A percentile compares a stretch with the other conserved stretches of the same genome.
phyloP scores from a whole-genome alignment of 78 protist genomes.

The Emiliania huxleyi region DNA sequence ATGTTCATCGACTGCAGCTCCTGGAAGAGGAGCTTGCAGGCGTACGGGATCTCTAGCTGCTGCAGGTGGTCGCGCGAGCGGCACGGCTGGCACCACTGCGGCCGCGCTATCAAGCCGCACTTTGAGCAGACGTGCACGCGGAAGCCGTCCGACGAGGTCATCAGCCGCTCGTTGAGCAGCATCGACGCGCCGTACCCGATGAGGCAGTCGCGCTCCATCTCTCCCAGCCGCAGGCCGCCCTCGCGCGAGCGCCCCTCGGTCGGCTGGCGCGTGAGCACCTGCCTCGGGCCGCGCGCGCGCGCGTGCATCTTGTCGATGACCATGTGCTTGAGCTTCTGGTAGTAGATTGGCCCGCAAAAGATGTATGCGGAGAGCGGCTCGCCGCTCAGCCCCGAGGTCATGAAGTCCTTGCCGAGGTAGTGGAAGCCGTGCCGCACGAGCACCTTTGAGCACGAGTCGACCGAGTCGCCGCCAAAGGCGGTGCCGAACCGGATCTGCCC shows the following conservation, averaged over 20 bases:
- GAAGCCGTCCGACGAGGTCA: conserved; percentile 27
- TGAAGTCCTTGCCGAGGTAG: conserved; percentile 95
- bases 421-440: conserved; percentile 89
- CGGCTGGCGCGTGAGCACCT: conserved; percentile 98
- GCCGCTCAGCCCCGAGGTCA: conserved; percentile 91
- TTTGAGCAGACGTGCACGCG: background rate
- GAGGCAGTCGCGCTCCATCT: conserved; percentile 87
- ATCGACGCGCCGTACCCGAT: conserved; percentile 90
- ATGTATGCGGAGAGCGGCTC: conserved; percentile 77
- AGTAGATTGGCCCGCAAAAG: conserved; percentile 99
- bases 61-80: conserved; percentile 44
- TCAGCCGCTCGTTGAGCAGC: conserved; percentile 72
- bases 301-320: conserved; percentile 99
- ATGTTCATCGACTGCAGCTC: conserved; percentile 77
- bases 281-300: conserved; percentile 93
- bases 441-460: conserved; percentile 69
- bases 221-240: conserved; percentile 99
- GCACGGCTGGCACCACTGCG: conserved; percentile 94
- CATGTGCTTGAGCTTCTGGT: conserved; percentile 98
- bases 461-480: conserved; percentile 90
- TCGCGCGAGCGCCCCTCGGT: conserved; percentile 97
- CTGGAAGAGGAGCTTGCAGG: conserved; percentile 96
- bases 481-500: conserved; percentile 55
- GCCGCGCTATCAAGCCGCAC: conserved; percentile 83
- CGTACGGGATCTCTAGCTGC: conserved; percentile 89